Conservation (phyloP, 805 yeast species). For the Blastobotrys attinorum region DNA sequence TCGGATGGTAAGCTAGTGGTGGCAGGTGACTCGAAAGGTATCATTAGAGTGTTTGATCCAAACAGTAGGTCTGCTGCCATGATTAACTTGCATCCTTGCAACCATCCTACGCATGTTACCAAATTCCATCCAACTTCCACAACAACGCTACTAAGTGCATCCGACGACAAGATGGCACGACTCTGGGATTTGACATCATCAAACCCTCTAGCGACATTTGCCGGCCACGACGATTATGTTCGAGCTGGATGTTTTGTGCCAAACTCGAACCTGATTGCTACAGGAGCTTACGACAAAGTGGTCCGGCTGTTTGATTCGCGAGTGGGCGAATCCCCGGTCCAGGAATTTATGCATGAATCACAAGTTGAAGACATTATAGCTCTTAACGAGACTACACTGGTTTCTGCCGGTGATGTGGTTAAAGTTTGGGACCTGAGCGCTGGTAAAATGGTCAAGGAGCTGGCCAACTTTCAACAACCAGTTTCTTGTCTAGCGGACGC, state of each 20-base stretch:
- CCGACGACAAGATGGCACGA: constrained; percentile 83
- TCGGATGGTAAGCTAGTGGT: constrained; percentile 84
- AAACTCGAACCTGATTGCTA: constrained; percentile 65
- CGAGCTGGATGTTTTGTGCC: constrained; percentile 76
- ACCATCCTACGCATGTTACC: constrained; percentile 88
- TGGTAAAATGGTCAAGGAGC: constrained; percentile 58
- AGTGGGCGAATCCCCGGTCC: constrained; percentile 43
- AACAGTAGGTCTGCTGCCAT: constrained; percentile 54
- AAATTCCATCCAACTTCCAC: constrained; percentile 76
- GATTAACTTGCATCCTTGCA: constrained; percentile 54
- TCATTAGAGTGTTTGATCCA: constrained; percentile 86
- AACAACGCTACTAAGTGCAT: constrained; percentile 74
- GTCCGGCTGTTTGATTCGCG: constrained; percentile 83
- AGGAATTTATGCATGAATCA: constrained; percentile 59
- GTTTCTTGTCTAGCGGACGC: constrained; percentile 77
- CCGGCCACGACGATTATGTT: constrained; percentile 79
- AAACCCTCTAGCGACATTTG: constrained; percentile 63
- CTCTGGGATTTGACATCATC: constrained; percentile 82
- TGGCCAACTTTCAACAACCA: constrained; percentile 86
- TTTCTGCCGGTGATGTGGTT: constrained; percentile 75
- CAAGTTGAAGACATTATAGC: constrained; percentile 86
- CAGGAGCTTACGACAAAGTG: constrained; percentile 90
- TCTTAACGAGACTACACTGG: constrained; percentile 63
- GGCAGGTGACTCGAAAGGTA: constrained; percentile 93
- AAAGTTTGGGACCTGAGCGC: constrained; percentile 90